phyloP scores from a whole-genome alignment of 2,329 filamentous ascomycete species.

The Anisogramma anomala region DNA sequence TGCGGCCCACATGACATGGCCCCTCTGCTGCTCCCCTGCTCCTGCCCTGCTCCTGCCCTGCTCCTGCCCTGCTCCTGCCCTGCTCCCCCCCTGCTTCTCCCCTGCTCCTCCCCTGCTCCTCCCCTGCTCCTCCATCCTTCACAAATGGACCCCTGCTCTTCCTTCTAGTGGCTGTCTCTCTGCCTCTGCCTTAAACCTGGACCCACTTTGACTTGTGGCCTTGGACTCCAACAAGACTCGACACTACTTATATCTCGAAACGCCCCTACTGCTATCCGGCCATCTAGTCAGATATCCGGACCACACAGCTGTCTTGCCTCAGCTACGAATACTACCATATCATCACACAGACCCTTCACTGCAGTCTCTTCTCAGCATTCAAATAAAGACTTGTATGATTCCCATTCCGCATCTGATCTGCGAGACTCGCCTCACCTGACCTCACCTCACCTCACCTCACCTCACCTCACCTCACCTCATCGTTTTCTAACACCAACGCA shows the following conservation, averaged over 20 bases:
- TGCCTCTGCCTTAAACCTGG: neutral
- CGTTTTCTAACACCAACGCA: no score
- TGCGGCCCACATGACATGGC: neutral
- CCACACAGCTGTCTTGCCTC: conserved; percentile 3
- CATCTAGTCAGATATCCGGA: conserved; percentile 1
- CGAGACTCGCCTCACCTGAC: conserved; percentile 6
- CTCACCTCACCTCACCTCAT: neutral
- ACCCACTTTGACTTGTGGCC: no score
- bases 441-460: conserved; percentile 1
- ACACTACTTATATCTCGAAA: conserved; percentile 9
- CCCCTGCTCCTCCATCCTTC: neutral
- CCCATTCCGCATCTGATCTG: conserved; percentile 1
- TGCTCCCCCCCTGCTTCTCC: neutral
- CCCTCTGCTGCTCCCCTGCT: no score
- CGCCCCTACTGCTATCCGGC: neutral
- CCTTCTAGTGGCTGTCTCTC: conserved; percentile 1
- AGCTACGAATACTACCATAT: neutral
- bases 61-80: neutral
- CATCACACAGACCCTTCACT: neutral
- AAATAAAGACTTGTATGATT: conserved; percentile 1
- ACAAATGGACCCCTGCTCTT: neutral
- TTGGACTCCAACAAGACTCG: neutral
- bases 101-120: neutral
- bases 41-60: neutral
- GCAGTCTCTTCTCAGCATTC: neutral